Conservation (phyloP, 768 basidiomycete genomes). For the Pseudohyphozyma bogoriensis region DNA sequence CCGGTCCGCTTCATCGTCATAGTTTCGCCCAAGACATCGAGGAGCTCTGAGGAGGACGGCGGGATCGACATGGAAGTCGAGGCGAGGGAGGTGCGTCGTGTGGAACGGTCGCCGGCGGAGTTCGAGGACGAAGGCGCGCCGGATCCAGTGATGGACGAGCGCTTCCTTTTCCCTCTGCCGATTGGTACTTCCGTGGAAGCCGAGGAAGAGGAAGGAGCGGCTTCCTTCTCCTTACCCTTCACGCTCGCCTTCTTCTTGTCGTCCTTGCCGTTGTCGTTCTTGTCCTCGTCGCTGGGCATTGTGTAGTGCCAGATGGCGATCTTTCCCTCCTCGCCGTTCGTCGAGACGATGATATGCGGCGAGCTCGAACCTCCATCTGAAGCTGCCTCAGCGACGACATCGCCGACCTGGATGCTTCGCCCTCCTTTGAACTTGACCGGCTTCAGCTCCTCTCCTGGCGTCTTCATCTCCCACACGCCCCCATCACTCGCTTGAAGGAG, state of each 20-base stretch:
- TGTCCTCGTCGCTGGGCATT: neutral
- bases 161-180: constrained; percentile 2
- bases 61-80: neutral
- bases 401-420: too few relatives aligned
- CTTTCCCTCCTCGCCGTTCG: neutral
- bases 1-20: neutral
- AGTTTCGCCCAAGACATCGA: neutral
- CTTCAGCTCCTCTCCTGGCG: neutral
- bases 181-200: neutral
- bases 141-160: neutral
- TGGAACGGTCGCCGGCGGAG: neutral
- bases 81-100: neutral
- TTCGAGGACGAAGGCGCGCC: neutral
- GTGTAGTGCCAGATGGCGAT: constrained; percentile 18
- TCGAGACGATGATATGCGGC: constrained; percentile 13
- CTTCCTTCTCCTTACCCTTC: neutral
- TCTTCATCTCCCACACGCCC: neutral
- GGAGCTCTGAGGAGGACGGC: constrained; percentile 10
- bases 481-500: constrained; percentile 13
- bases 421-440: neutral
- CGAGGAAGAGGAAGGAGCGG: neutral
- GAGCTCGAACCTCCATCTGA: too few relatives aligned
- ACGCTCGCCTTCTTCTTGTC: neutral
- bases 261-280: neutral
- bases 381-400: too few relatives aligned